phyloP scores from a whole-genome alignment of 768 basidiomycete species.

The Butyriboletus loyo region DNA sequence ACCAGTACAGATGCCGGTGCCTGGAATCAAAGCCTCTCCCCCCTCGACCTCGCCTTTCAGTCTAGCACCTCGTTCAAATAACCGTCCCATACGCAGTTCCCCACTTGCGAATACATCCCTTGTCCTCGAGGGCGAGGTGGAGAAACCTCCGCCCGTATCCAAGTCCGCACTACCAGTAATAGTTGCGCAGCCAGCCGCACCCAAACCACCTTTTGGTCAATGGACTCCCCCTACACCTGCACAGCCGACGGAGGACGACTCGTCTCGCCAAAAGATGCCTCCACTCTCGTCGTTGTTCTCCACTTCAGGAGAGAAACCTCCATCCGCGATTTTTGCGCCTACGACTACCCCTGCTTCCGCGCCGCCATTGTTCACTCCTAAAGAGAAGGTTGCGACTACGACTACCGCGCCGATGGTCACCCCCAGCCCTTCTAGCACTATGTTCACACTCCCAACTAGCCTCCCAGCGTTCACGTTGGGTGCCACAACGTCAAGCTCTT shows the following conservation, averaged over 20 bases:
- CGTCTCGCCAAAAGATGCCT: slow-evolving; percentile 46
- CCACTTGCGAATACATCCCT: slow-evolving; percentile 60
- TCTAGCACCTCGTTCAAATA: slow-evolving; percentile 46
- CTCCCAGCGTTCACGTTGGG: slow-evolving; percentile 8
- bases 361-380: background rate
- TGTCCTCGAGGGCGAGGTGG: slow-evolving; percentile 41
- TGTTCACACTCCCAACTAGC: slow-evolving; percentile 9
- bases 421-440: slow-evolving; percentile 2
- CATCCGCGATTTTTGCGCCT: slow-evolving; percentile 5
- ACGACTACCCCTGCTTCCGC: background rate
- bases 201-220: slow-evolving; percentile 38
- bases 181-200: slow-evolving; percentile 37
- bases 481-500: background rate
- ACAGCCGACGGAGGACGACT: slow-evolving; percentile 20
- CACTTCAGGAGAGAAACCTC: slow-evolving; percentile 8
- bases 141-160: slow-evolving; percentile 9
- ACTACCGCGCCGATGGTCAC: slow-evolving; percentile 4
- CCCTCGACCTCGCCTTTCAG: slow-evolving; percentile 39
- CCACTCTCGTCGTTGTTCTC: slow-evolving; percentile 40
- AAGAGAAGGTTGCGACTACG: background rate
- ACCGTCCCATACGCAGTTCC: slow-evolving; percentile 68
- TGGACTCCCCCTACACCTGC: slow-evolving; percentile 22
- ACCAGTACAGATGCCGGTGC: slow-evolving; percentile 12
- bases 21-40: slow-evolving; percentile 15
- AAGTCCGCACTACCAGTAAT: slow-evolving; percentile 19